These are phyloP conservation scores for Teratosphaeria viscida DNA, from an alignment of 2,329 filamentous ascomycete species.

Conservation along the genomic window DNA sequence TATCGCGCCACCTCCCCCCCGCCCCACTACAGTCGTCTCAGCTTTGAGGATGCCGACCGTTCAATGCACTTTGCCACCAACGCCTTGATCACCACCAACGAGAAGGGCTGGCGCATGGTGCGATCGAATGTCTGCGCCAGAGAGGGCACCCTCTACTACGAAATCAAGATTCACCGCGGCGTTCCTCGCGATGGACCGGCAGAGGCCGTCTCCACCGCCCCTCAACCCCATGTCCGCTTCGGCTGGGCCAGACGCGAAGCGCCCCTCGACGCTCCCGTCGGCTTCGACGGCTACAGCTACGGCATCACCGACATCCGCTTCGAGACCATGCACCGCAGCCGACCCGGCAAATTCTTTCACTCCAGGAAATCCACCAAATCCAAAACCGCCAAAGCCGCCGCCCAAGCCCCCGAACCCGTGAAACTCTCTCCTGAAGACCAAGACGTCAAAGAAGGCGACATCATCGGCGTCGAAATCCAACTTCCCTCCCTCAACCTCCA, in stretches of 20 bases:
- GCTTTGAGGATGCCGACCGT: constrained; percentile 81
- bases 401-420: constrained; percentile 42
- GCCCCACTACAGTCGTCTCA: constrained; percentile 75
- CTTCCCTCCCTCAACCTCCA: constrained; percentile 78
- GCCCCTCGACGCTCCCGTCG: constrained; percentile 70
- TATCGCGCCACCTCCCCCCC: constrained; percentile 81
- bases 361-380: constrained; percentile 25
- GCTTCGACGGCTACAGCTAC: constrained; percentile 88
- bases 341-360: constrained; percentile 72
- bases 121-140: constrained; percentile 83
- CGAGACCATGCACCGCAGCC: constrained; percentile 86
- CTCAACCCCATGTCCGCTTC: constrained; percentile 60
- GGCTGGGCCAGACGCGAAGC: constrained; percentile 79
- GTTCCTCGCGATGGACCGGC: constrained; percentile 41
- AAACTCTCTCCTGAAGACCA: constrained; percentile 42
- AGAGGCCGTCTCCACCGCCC: constrained; percentile 26
- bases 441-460: constrained; percentile 77
- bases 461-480: constrained; percentile 86
- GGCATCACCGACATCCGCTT: constrained; percentile 81
- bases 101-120: constrained; percentile 86
- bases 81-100: constrained; percentile 70
- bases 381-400: constrained; percentile 28
- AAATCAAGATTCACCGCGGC: constrained; percentile 79
- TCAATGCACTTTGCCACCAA: constrained; percentile 67
- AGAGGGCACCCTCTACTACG: constrained; percentile 87